Evolutionary conservation across 306 rosid species (phyloP).

Genomic region (Comarum palustre): DNA sequence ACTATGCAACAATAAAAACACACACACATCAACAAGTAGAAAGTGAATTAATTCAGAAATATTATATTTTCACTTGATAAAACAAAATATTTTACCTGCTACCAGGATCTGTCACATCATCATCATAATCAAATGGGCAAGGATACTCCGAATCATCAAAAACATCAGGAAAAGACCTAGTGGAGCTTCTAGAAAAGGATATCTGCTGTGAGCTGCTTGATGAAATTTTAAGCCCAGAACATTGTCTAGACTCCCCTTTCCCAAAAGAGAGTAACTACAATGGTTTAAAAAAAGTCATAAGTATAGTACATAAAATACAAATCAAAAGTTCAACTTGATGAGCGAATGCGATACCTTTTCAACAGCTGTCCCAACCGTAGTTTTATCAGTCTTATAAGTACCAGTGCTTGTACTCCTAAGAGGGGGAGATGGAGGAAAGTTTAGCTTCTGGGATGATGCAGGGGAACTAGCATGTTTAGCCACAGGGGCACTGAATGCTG

Average conservation of each 20-base stretch:
- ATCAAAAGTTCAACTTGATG: background rate
- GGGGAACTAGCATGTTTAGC: slow-evolving; percentile 43
- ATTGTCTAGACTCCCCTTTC: slow-evolving; percentile 52
- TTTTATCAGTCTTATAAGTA: slow-evolving; percentile 42
- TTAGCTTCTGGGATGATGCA: slow-evolving; percentile 39
- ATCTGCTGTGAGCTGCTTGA: slow-evolving; percentile 48
- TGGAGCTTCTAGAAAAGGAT: slow-evolving; percentile 73
- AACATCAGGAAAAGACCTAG: slow-evolving; percentile 69
- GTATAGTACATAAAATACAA: slow-evolving; percentile 10
- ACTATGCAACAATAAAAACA: background rate
- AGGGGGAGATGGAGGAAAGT: slow-evolving; percentile 64
- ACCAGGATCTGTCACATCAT: slow-evolving; percentile 61
- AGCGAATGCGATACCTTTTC: slow-evolving; percentile 57
- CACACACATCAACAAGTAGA: background rate
- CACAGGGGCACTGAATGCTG: slow-evolving; percentile 54
- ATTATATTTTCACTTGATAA: slow-evolving; percentile 15
- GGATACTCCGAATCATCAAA: slow-evolving; percentile 61
- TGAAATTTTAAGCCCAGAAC: slow-evolving; percentile 50
- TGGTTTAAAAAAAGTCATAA: background rate
- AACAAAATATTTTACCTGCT: slow-evolving; percentile 58
- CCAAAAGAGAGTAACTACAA: slow-evolving; percentile 52
- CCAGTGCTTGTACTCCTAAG: slow-evolving; percentile 32
- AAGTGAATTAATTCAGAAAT: slow-evolving; percentile 5
- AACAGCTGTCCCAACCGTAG: slow-evolving; percentile 39
- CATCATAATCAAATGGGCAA: slow-evolving; percentile 78